Conservation (phyloP, 768 basidiomycete genomes). For the Cyclocybe aegerita region DNA sequence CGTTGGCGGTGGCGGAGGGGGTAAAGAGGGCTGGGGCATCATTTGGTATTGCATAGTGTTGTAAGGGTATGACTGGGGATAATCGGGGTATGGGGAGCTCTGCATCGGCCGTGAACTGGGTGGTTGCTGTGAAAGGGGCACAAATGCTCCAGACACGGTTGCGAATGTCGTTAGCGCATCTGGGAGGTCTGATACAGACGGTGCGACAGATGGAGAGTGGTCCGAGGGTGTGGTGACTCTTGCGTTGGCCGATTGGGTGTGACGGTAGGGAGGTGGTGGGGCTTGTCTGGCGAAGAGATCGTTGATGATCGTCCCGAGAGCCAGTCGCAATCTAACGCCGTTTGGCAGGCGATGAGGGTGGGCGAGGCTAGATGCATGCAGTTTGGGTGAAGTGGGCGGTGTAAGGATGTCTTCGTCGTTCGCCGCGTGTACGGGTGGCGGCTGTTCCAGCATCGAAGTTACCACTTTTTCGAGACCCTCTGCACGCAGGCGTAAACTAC, state of each 20-base stretch:
- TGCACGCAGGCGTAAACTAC: slow-evolving; percentile 65
- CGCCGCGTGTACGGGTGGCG: slow-evolving; percentile 60
- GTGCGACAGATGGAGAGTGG: slow-evolving; percentile 21
- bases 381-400: slow-evolving; percentile 51
- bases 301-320: slow-evolving; percentile 75
- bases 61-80: slow-evolving; percentile 9
- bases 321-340: slow-evolving; percentile 76
- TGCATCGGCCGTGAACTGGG: slow-evolving; percentile 12
- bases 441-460: slow-evolving; percentile 77
- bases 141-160: slow-evolving; percentile 29
- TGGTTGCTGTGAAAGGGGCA: slow-evolving; percentile 10
- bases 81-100: slow-evolving; percentile 15
- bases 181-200: slow-evolving; percentile 27
- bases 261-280: slow-evolving; percentile 49
- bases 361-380: slow-evolving; percentile 31
- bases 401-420: slow-evolving; percentile 54
- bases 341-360: slow-evolving; percentile 73
- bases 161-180: slow-evolving; percentile 24
- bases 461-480: slow-evolving; percentile 84
- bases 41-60: slow-evolving; percentile 14
- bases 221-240: slow-evolving; percentile 23
- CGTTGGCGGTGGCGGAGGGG: slow-evolving; percentile 10
- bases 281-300: slow-evolving; percentile 78
- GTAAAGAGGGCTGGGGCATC: slow-evolving; percentile 15
- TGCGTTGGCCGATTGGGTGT: slow-evolving; percentile 27